These are phyloP conservation scores for Tetradesmus obliquus DNA, from an alignment of 139 green algal species.

Conservation along the genomic window DNA sequence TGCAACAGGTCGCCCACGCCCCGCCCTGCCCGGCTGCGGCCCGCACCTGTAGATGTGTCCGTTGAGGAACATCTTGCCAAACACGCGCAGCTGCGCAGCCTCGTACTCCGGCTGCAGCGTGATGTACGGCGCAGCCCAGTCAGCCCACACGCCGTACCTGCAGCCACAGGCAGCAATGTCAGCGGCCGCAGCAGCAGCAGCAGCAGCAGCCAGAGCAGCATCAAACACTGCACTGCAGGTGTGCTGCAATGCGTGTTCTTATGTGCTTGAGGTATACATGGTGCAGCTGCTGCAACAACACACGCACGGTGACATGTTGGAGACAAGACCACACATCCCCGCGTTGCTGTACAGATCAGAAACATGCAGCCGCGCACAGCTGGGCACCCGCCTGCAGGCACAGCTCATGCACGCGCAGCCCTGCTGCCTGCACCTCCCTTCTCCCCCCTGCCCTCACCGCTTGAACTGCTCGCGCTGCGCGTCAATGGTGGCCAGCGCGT, in stretches of 20 bases:
- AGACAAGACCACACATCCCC: no score
- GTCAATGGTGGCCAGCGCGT: constrained; percentile 92
- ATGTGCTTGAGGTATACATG: background rate
- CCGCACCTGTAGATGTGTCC: constrained; percentile 94
- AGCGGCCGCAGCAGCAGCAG: background rate
- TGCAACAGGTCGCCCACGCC: background rate
- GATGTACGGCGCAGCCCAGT: constrained; percentile 97
- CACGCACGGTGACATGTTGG: no score
- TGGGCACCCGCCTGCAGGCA: no score
- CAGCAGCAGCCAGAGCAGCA: background rate
- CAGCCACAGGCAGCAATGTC: background rate
- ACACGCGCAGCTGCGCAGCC: constrained; percentile 94
- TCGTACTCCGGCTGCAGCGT: constrained; percentile 94
- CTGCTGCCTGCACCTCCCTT: background rate
- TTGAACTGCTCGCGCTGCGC: constrained; percentile 93
- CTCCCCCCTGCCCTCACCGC: constrained; percentile 54
- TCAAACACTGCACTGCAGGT: background rate
- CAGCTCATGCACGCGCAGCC: no score
- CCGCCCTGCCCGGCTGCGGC: background rate
- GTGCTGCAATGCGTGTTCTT: no score
- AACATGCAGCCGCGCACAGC: no score
- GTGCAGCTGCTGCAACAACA: background rate
- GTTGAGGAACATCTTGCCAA: constrained; percentile 96
- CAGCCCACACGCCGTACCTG: constrained; percentile 95
- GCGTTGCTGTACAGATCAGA: no score